Evolutionary conservation across 106 monocot species (phyloP), one percentile per base, ranked within the genome.

Genomic region (Agapanthus africanus): DNA sequence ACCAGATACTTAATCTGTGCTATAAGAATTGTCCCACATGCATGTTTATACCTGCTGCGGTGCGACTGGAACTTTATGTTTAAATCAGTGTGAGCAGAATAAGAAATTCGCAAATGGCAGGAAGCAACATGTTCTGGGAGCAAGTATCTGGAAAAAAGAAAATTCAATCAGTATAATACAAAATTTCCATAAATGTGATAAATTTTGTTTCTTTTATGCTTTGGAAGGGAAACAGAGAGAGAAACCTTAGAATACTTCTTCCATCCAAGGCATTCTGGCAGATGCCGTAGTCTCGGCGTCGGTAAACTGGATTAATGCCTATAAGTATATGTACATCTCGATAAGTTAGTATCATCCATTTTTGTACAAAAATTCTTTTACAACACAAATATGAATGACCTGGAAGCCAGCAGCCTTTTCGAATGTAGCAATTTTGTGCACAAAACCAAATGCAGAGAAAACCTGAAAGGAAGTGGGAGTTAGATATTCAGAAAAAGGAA

Each of bases 1-100:
- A 7, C 13, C 13, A 47, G 16, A 47, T 47, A 47, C 13, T 47
- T 47, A 47, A 47, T 16, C 9, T 44, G 42, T 16, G 11, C 42
- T 44, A 11, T 16, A 44, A 44, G 42, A 16, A 13, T 47, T 15
- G 46, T 15, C 13, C 13, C 19, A 15, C 19, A 47, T 15, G 19
- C 46, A 47, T 47, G 46, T 47, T 47, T 5, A 19, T 82, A 99
- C 97, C 97, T 92, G 90, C 97, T 99, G 32, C 92, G 84, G 78
- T 99, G 92, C 26, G 92, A 92, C 68, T 99, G 97, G 79, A 99
- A 99, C 71, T 99, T 99, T 52, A 99, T 93, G 66, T 90, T 99
- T 72, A 99, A 73, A 79, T 99, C 97, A 66, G 85, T 99, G 47
- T 99, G 97, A n/a, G 92, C 97, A 23, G 97, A 99, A 73, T 79